Conservation (phyloP, 73 alveolate genomes). For the Paramecium caudatum region DNA sequence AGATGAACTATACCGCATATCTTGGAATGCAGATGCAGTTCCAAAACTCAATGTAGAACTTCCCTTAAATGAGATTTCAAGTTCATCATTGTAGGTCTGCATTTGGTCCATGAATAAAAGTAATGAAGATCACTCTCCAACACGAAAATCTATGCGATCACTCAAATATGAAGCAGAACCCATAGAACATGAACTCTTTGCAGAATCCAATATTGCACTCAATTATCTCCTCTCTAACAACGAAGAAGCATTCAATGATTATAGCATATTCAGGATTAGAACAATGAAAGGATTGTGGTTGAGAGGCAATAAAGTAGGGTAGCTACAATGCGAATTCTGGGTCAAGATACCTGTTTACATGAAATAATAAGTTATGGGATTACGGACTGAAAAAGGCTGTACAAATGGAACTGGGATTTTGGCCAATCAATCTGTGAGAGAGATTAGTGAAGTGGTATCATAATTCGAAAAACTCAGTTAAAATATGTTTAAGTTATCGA, state of each 20-base stretch:
- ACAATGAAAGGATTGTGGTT: conserved; percentile 30
- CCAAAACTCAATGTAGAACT: conserved; percentile 26
- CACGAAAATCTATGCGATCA: conserved; percentile 3
- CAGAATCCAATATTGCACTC: conserved; percentile 27
- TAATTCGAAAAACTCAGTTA: not conserved
- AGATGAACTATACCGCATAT: not conserved
- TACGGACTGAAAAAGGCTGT: conserved; percentile 51
- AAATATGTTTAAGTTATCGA: conserved; percentile 41
- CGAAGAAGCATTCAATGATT: not conserved
- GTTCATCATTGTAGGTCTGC: not conserved
- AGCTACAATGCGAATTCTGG: not conserved
- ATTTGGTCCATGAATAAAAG: conserved; percentile 43
- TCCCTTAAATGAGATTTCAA: conserved; percentile 17
- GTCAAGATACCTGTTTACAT: conserved; percentile 25
- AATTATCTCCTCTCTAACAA: not conserved
- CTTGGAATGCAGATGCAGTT: not conserved
- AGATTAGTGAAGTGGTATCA: conserved; percentile 39
- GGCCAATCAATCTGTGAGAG: conserved; percentile 14
- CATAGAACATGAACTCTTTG: not conserved
- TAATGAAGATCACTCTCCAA: conserved; percentile 43
- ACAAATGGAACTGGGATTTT: conserved; percentile 8
- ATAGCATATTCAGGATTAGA: not conserved
- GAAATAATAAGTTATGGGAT: conserved; percentile 46
- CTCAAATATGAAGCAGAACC: not conserved
- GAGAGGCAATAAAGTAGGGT: conserved; percentile 41